Conservation (phyloP, 805 yeast species). For the Candida adriatica region DNA sequence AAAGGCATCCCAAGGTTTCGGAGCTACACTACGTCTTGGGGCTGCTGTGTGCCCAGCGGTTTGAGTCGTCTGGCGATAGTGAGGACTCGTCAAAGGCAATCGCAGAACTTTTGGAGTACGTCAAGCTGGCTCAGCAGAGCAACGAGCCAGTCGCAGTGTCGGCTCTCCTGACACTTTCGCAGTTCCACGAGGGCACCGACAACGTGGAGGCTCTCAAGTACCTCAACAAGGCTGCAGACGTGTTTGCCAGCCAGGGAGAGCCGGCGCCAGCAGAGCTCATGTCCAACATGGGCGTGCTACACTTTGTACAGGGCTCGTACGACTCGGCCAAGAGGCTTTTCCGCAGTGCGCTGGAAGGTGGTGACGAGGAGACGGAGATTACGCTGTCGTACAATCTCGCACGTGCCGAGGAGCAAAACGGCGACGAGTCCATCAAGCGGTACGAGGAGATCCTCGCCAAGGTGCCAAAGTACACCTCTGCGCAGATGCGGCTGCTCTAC, state of each 20-base stretch:
- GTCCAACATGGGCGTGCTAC: conserved; percentile 82
- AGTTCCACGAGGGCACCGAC: conserved; percentile 61
- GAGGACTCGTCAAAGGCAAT: conserved; percentile 45
- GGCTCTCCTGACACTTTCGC: conserved; percentile 64
- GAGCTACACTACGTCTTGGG: conserved; percentile 79
- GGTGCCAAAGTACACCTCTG: conserved; percentile 68
- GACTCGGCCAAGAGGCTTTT: conserved; percentile 54
- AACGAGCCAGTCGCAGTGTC: conserved; percentile 55
- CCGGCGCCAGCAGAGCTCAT: conserved; percentile 49
- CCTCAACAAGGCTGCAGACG: conserved; percentile 54
- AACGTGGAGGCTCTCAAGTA: conserved; percentile 60
- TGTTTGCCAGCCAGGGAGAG: conserved; percentile 28
- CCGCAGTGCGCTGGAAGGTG: conserved; percentile 43
- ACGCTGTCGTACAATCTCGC: conserved; percentile 71
- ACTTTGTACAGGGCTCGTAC: conserved; percentile 55
- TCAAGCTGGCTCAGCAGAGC: conserved; percentile 49
- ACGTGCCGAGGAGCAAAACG: conserved; percentile 53
- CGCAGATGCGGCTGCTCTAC: conserved; percentile 64
- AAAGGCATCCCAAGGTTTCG: conserved; percentile 56
- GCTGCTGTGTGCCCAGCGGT: conserved; percentile 45
- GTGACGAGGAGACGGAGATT: conserved; percentile 29
- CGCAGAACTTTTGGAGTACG: conserved; percentile 59
- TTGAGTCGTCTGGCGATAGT: conserved; percentile 4
- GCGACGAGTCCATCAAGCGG: conserved; percentile 20
- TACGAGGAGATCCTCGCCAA: conserved; percentile 52